Evolutionary conservation across 441 rosid genomes (phyloP), one percentile per base, ranked within the genome.

Genomic region (Manihot esculenta): DNA sequence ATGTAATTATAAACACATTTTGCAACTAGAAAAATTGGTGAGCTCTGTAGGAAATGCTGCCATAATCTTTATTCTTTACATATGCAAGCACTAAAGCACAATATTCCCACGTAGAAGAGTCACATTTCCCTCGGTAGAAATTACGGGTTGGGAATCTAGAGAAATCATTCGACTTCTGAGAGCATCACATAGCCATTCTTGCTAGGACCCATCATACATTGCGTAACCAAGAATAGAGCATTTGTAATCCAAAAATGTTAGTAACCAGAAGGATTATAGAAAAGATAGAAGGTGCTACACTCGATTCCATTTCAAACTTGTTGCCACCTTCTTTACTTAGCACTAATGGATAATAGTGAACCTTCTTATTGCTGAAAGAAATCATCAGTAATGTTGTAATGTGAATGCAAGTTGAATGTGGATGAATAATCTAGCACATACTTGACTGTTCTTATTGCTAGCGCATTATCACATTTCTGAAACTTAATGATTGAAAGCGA

Each of bases 361-460:
- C 41, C 17, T 23, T 45, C 18, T 69, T 30, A 12, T 59, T 54
- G 49, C 53, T 20, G 54, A 61, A 65, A 21, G 26, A 12, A 21
- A 20, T 14, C 10, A 33, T 33, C 44, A 57, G 15, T 66, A 5
- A 33, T 13, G 26, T 15, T 48, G 59, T 50, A 13, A 47, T 13
- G 33, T 1, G 30, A 64, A 48, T 55, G 69, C 27, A 20, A n/a
- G 70, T 13, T 30, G 63, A 57, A 8, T 55, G 64, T 55, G 30
- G 26, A 27, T 26, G 12, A 26, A 44, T 18, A 55, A 41, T 41
- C 15, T 4, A 54, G 64, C 44, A 45, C 64, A 69, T 18, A 44
- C 57, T 62, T 10, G 68, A 62, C 49, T 67, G 73, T 41, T 35
- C 26, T 57, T 42, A 24, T 23, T 24, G 75, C 6, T 72, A 14